A percentile compares a stretch with the other conserved stretches of the same genome.
These are phyloP conservation scores for Allomyces javanicus DNA, from an alignment of 192 early-diverging fungal genomes.

Conservation along the genomic window DNA sequence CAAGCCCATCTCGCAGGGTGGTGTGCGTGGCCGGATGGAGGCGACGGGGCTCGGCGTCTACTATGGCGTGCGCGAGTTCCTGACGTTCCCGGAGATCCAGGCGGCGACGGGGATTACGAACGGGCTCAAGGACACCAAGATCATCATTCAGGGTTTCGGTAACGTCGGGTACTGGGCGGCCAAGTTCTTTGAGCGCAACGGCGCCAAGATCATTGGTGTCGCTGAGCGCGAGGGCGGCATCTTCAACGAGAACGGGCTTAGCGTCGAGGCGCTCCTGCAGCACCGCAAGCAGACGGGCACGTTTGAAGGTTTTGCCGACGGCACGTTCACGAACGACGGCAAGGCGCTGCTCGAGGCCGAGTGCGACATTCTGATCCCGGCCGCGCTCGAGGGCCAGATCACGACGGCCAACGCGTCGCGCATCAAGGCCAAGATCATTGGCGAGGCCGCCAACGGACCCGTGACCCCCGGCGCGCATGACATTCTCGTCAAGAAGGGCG, in stretches of 20 bases:
- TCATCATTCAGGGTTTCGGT: conserved; percentile 68
- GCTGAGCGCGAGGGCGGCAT: conserved; percentile 47
- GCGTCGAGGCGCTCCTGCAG: conserved; percentile 43
- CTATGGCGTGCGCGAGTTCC: conserved; percentile 61
- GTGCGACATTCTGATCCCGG: conserved; percentile 65
- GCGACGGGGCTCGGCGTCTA: conserved; percentile 66
- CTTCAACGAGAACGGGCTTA: conserved; percentile 38
- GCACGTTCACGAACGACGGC: conserved; percentile 34
- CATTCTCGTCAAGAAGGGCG: conserved; percentile 33
- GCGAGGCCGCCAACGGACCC: conserved; percentile 67
- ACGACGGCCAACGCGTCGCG: conserved; percentile 46
- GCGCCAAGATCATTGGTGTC: conserved; percentile 56
- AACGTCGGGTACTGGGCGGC: conserved; percentile 70
- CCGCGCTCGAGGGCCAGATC: conserved; percentile 63
- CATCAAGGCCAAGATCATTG: conserved; percentile 59
- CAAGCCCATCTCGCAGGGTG: conserved; percentile 56
- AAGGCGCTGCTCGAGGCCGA: conserved; percentile 42
- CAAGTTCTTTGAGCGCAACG: conserved; percentile 60
- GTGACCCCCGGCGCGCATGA: conserved; percentile 54
- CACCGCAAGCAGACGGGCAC: conserved; percentile 39
- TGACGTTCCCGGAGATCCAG: conserved; percentile 60
- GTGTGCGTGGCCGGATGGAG: conserved; percentile 63
- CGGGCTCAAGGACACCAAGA: conserved; percentile 31
- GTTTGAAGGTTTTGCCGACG: conserved; percentile 42
- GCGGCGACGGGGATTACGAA: conserved; percentile 39